phyloP scores from a whole-genome alignment of 768 basidiomycete species.

The Tricholoma bakamatsutake region DNA sequence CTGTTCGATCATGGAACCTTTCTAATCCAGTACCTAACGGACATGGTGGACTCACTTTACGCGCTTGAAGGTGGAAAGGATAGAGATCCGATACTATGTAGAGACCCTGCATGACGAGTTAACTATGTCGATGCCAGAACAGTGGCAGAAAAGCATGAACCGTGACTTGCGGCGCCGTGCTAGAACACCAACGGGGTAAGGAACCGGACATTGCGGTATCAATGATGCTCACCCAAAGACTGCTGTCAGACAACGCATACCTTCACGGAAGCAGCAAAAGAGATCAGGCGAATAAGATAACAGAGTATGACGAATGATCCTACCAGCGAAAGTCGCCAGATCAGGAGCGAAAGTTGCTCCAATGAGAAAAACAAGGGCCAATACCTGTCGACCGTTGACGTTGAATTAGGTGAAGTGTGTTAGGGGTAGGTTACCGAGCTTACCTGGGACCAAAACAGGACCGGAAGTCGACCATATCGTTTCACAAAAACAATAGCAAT shows the following conservation, averaged over 20 bases:
- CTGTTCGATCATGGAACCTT: constrained; percentile 22
- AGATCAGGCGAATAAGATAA: no score
- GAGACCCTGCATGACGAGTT: constrained; percentile 26
- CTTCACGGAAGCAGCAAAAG: constrained; percentile 7
- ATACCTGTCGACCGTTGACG: constrained; percentile 28
- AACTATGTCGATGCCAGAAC: not conserved
- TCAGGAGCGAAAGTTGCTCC: constrained; percentile 49
- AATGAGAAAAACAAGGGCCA: constrained; percentile 45
- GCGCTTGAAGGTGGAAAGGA: constrained; percentile 54
- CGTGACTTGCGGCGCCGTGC: constrained; percentile 50
- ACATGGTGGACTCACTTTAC: constrained; percentile 30
- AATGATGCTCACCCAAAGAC: constrained; percentile 21
- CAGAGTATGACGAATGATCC: not conserved
- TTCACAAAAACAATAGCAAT: constrained; percentile 45
- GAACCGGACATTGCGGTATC: not conserved
- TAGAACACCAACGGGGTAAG: not conserved
- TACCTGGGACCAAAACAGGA: constrained; percentile 55
- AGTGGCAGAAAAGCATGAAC: constrained; percentile 10
- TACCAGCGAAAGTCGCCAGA: constrained; percentile 37
- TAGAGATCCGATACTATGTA: constrained; percentile 50
- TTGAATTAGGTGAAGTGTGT: not conserved
- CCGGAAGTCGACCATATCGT: constrained; percentile 51
- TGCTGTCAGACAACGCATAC: constrained; percentile 29
- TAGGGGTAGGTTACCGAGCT: constrained; percentile 2
- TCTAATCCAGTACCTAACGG: not conserved